Base-by-base conservation (phyloP, 768 basidiomycete genomes). In the Rhodotorula babjevae region DNA sequence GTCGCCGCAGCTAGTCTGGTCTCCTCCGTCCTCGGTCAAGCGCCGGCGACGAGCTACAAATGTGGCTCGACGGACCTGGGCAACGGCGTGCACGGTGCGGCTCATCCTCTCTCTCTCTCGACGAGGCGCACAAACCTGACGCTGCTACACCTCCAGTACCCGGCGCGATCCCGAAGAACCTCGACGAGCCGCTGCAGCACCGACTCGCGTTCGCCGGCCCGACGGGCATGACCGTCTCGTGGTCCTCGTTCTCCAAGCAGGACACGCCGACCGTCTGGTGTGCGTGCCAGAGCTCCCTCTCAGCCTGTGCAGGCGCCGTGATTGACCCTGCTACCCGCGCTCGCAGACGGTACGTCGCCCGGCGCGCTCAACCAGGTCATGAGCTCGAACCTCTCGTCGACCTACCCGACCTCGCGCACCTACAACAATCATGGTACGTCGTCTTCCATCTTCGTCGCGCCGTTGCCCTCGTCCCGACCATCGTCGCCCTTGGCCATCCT, bases 151-250 rank as follows among this genome's bases (percentile, higher is more conserved):
- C 25, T 46, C 25, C 61, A 71, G 72, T 73, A 18, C 72, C 72
- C 3, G 72, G 72, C 33, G 61, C 67, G 0, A 67, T 74, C 25
- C 75, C 75, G 0, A 40, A 31, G 6, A 72, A 72, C 62, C 25
- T 33, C 5, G 15, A 53, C 46, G 75, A 72, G 42, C 75, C 75
- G 12, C 66, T 72, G 10, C 71, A 76, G 62, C 75, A 76, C 49
- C 71, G 75, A 7, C 65, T 76, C 44, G 75, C 75, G 16, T 76
- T 47, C 60, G 57, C 53, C 6, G 75, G 75, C 11, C 2, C 62
- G 47, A 58, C 19, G 29, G 74, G 64, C 23, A 72, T 76, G 75
- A 70, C 71, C 12, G 61, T 76, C 1, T 61, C 62, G 2, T 76
- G 75, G 75, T 59, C 40, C 10, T 46, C 71, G 10, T 76, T 69